phyloP scores from a whole-genome alignment of 148 eudicot species.

The Gaultheria prostrata region DNA sequence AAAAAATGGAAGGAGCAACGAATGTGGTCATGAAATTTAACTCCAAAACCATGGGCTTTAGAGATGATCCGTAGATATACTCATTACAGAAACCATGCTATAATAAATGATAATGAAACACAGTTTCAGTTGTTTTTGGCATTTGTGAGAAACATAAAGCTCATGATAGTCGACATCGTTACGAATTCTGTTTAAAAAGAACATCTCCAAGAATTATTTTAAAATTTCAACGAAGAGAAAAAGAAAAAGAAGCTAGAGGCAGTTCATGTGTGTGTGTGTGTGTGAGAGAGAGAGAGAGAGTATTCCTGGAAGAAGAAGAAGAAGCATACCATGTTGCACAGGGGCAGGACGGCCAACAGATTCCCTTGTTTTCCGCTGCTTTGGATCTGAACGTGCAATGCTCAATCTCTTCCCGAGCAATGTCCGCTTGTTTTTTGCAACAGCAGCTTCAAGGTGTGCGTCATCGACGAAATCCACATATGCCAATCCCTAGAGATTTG shows the following conservation, averaged over 20 bases:
- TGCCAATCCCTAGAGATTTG: conserved; percentile 71
- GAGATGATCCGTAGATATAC: background rate
- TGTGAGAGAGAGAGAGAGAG: background rate
- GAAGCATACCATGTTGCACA: conserved; percentile 34
- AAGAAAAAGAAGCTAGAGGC: background rate
- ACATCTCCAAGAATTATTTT: background rate
- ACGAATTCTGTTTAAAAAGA: background rate
- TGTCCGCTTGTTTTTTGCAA: conserved; percentile 63
- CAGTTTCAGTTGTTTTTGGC: background rate
- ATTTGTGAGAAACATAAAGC: background rate
- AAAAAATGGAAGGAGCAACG: background rate
- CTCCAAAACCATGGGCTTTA: background rate
- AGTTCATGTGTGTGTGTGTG: background rate
- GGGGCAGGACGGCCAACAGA: conserved; percentile 30
- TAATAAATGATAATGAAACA: background rate
- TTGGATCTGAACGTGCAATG: conserved; percentile 82
- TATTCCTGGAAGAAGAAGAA: background rate
- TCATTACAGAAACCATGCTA: background rate
- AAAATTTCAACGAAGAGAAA: background rate
- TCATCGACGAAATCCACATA: conserved; percentile 91
- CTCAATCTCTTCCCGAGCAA: conserved; percentile 65
- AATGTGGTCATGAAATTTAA: background rate
- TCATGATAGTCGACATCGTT: background rate
- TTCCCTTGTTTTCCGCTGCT: conserved; percentile 42
- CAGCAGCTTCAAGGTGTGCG: conserved; percentile 70